Percentiles rank a stretch among this genome's conserved stretches.
These are phyloP conservation scores for Pseudophaeomoniella oleicola DNA, from an alignment of 2,329 filamentous ascomycete species.

Conservation along the genomic window DNA sequence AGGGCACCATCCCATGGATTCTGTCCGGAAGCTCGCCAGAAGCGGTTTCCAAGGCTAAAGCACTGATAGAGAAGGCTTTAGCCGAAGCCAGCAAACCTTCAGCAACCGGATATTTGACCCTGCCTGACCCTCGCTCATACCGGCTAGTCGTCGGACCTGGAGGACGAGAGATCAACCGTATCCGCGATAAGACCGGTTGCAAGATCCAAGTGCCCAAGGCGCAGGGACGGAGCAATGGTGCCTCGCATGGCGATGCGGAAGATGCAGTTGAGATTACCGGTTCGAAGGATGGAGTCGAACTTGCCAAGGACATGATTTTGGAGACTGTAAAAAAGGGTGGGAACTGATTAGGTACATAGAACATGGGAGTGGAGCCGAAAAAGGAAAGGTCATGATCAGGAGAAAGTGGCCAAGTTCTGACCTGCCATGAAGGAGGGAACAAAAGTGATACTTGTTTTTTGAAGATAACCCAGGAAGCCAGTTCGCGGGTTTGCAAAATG, in stretches of 20 bases:
- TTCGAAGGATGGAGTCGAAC: slow-evolving; percentile 62
- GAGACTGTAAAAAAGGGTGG: slow-evolving; percentile 57
- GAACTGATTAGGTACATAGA: neutral
- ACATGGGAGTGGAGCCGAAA: no score
- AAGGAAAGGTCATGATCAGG: no score
- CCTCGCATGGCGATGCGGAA: slow-evolving; percentile 31
- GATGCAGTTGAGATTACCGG: slow-evolving; percentile 90
- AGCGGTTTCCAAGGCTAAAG: slow-evolving; percentile 67
- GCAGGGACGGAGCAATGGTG: slow-evolving; percentile 39
- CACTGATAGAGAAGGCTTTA: slow-evolving; percentile 57
- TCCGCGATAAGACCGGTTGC: slow-evolving; percentile 82
- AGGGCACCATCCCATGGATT: slow-evolving; percentile 58
- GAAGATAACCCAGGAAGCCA: no score
- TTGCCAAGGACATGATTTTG: slow-evolving; percentile 78
- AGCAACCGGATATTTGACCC: slow-evolving; percentile 70
- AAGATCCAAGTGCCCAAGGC: slow-evolving; percentile 86
- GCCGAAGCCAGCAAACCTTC: slow-evolving; percentile 35
- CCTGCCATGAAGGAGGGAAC: no score
- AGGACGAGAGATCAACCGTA: slow-evolving; percentile 82
- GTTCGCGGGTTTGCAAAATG: no score
- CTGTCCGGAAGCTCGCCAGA: slow-evolving; percentile 59
- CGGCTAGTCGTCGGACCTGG: slow-evolving; percentile 78
- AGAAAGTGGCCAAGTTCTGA: no score
- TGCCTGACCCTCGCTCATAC: slow-evolving; percentile 81
- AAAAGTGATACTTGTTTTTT: no score